A percentile compares a stretch with the other conserved stretches of the same genome.
Evolutionary conservation across 2,329 filamentous ascomycete species (phyloP).

Genomic region (Sclerotinia trifoliorum): DNA sequence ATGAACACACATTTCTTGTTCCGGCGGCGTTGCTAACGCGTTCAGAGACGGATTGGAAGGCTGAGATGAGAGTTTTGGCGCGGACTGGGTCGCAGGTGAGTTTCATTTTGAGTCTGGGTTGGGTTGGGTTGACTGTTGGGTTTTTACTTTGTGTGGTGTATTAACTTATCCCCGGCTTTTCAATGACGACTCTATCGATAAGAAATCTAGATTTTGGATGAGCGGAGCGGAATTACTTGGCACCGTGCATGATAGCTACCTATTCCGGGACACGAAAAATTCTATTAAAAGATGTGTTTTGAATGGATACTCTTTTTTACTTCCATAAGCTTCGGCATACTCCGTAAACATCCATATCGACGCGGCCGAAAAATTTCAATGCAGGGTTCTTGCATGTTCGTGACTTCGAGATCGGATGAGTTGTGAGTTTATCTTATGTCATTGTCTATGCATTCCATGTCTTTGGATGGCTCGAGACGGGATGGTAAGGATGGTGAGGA

Average conservation of each 20-base stretch:
- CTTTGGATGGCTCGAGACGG: not conserved
- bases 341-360: too few relatives aligned
- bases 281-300: not conserved
- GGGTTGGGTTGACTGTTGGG: not conserved
- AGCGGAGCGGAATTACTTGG: constrained; percentile 15
- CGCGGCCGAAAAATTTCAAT: not conserved
- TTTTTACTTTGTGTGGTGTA: not conserved
- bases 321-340: not conserved
- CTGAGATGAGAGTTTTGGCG: constrained; percentile 60
- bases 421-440: constrained; percentile 8
- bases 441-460: not conserved
- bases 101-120: constrained; percentile 49
- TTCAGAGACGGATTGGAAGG: constrained; percentile 59
- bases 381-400: constrained; percentile 3
- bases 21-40: constrained; percentile 55
- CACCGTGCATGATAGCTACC: not conserved
- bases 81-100: constrained; percentile 54
- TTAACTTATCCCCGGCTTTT: not conserved
- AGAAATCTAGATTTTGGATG: not conserved
- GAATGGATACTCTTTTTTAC: not conserved
- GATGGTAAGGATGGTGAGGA: not conserved
- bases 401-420: not conserved
- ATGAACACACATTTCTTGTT: constrained; percentile 52
- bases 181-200: constrained; percentile 5
- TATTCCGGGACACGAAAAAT: not conserved